These are phyloP conservation scores for Ophiocordyceps unilateralis DNA, from an alignment of 2,329 filamentous ascomycete species.

Conservation along the genomic window DNA sequence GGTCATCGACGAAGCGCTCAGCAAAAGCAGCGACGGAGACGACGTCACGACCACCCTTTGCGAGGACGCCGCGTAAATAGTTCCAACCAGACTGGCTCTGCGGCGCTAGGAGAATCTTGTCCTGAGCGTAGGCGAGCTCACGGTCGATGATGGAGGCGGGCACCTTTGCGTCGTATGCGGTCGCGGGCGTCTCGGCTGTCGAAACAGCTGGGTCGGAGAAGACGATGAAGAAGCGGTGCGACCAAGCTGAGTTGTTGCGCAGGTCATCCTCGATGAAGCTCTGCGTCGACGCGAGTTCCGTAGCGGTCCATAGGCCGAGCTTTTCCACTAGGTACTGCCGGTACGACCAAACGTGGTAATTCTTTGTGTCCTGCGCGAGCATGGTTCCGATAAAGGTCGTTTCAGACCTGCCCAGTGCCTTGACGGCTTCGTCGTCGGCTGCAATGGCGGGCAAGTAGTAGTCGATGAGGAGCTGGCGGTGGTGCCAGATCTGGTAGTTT, in stretches of 20 bases:
- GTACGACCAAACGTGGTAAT: slow-evolving; percentile 98
- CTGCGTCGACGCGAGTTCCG: slow-evolving; percentile 56
- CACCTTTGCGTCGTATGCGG: slow-evolving; percentile 35
- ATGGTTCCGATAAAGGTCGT: slow-evolving; percentile 61
- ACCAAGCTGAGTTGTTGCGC: slow-evolving; percentile 95
- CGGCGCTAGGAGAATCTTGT: slow-evolving; percentile 60
- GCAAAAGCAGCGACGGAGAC: slow-evolving; percentile 29
- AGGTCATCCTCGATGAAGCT: slow-evolving; percentile 62
- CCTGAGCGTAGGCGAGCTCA: slow-evolving; percentile 59
- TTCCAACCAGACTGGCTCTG: slow-evolving; percentile 95
- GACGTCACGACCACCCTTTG: slow-evolving; percentile 41
- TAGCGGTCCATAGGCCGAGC: slow-evolving; percentile 52
- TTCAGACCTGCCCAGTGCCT: slow-evolving; percentile 47
- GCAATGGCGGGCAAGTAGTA: slow-evolving; percentile 41
- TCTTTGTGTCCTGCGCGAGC: slow-evolving; percentile 77
- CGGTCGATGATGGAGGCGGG: slow-evolving; percentile 48
- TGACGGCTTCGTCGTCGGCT: slow-evolving; percentile 35
- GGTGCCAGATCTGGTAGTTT: slow-evolving; percentile 97
- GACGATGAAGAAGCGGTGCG: slow-evolving; percentile 86
- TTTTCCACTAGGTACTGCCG: slow-evolving; percentile 53
- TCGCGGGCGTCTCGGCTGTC: slow-evolving; percentile 29
- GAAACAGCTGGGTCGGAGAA: slow-evolving; percentile 44
- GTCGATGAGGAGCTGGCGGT: slow-evolving; percentile 48
- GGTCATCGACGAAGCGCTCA: slow-evolving; percentile 29
- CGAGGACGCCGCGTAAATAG: slow-evolving; percentile 64